Conservation (phyloP, 495 filamentous ascomycete species). For the Trichoderma erinaceum region DNA sequence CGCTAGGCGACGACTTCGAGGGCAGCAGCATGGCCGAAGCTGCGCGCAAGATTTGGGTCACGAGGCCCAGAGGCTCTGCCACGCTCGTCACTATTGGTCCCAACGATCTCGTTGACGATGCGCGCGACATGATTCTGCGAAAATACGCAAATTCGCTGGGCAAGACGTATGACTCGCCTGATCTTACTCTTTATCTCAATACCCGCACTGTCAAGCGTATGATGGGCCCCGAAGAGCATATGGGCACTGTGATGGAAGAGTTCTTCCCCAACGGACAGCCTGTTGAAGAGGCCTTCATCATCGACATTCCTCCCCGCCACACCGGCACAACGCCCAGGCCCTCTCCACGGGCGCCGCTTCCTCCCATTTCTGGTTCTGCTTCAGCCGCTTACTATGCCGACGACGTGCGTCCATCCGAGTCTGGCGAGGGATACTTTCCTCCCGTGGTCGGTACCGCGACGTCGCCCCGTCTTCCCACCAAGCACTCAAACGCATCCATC, state of each 20-base stretch:
- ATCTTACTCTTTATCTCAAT: conserved; percentile 62
- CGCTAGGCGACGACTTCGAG: conserved; percentile 2
- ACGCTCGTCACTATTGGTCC: conserved; percentile 80
- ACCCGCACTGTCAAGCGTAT: conserved; percentile 48
- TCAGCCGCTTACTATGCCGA: conserved; percentile 51
- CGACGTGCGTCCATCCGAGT: conserved; percentile 61
- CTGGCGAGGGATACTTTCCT: conserved; percentile 80
- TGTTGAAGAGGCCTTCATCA: conserved; percentile 85
- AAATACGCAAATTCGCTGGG: conserved; percentile 94
- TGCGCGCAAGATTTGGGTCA: conserved; percentile 89
- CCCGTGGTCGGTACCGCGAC: conserved; percentile 58
- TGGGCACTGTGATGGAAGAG: conserved; percentile 68
- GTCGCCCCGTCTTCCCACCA: conserved; percentile 37
- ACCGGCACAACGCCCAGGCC: conserved; percentile 60
- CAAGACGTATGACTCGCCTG: conserved; percentile 80
- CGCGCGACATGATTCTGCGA: conserved; percentile 82
- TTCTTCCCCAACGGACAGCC: conserved; percentile 86
- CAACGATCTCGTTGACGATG: conserved; percentile 90
- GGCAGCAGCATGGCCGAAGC: conserved; percentile 39
- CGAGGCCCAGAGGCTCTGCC: conserved; percentile 72
- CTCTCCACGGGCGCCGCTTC: conserved; percentile 55
- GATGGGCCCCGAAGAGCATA: conserved; percentile 81
- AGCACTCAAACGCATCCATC: conserved; percentile 24
- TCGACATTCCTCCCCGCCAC: conserved; percentile 81
- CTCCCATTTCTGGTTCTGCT: conserved; percentile 34